Evolutionary conservation across 169 alveolate species (phyloP).

Genomic region (Plasmodium chabaudi): DNA sequence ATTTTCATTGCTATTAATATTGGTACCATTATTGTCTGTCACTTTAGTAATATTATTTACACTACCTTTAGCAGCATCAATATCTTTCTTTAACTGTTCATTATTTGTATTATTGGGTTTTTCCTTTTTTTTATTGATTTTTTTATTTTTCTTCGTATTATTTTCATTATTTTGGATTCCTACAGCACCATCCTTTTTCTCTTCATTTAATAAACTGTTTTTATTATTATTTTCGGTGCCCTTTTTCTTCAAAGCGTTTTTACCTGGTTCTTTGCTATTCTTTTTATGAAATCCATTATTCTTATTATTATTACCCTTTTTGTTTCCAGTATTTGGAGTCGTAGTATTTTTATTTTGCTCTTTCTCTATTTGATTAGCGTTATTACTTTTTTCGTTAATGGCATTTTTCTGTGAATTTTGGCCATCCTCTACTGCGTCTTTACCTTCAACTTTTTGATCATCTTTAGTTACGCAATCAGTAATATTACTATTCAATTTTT

Average conservation of each 20-base stretch:
- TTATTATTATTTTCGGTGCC: background rate
- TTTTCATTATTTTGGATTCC: background rate
- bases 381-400: conserved; percentile 9
- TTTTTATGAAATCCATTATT: background rate
- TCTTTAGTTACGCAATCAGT: background rate
- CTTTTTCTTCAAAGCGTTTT: background rate
- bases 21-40: background rate
- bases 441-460: background rate
- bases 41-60: background rate
- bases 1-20: background rate
- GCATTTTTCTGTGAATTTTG: background rate
- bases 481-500: background rate
- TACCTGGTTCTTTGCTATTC: background rate
- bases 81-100: background rate
- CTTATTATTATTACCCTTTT: background rate
- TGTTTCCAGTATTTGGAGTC: background rate
- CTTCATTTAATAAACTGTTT: background rate
- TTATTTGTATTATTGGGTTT: background rate
- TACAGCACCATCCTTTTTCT: background rate
- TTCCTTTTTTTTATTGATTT: conserved; percentile 16
- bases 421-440: background rate
- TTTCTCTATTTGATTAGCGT: conserved; percentile 3
- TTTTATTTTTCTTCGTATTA: conserved; percentile 13
- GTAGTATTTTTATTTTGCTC: background rate
- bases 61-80: background rate